Evolutionary conservation across 495 filamentous ascomycete species (phyloP).

Genomic region (Xylaria cubensis): DNA sequence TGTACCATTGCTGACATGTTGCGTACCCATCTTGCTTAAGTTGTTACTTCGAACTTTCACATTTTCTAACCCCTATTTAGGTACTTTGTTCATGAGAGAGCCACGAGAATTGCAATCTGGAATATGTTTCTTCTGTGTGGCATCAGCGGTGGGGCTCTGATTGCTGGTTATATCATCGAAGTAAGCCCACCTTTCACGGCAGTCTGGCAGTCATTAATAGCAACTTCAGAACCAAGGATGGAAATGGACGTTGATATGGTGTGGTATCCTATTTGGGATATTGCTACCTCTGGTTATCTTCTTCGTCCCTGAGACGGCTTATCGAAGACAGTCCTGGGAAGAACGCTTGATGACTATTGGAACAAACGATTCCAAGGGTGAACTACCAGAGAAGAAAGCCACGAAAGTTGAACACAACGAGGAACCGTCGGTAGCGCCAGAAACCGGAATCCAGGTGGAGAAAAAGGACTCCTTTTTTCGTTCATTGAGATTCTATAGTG

Average conservation of each 20-base stretch:
- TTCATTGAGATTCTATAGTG: constrained; percentile 43
- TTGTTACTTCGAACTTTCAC: too few relatives aligned
- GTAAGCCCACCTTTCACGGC: constrained; percentile 26
- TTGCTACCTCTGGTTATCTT: constrained; percentile 55
- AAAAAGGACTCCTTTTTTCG: constrained; percentile 43
- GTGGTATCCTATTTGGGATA: constrained; percentile 59
- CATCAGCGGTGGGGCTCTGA: constrained; percentile 57
- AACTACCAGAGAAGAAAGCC: constrained; percentile 39
- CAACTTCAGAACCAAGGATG: constrained; percentile 53
- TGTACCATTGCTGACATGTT: constrained; percentile 60
- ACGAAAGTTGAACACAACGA: constrained; percentile 28
- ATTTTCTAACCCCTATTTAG: too few relatives aligned
- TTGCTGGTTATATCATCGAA: constrained; percentile 60
- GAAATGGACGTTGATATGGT: constrained; percentile 62
- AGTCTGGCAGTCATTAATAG: neutral
- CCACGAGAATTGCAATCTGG: constrained; percentile 68
- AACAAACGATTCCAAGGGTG: constrained; percentile 34
- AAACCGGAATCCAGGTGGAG: constrained; percentile 32
- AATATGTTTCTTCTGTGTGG: constrained; percentile 66
- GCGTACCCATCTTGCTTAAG: neutral
- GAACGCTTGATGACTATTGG: constrained; percentile 31
- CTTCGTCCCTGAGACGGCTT: constrained; percentile 62
- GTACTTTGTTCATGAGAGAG: constrained; percentile 71
- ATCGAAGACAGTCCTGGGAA: constrained; percentile 45
- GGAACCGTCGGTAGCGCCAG: constrained; percentile 31